Evolutionary conservation across 768 basidiomycete genomes (phyloP).

Genomic region (Lactarius sanguifluus): DNA sequence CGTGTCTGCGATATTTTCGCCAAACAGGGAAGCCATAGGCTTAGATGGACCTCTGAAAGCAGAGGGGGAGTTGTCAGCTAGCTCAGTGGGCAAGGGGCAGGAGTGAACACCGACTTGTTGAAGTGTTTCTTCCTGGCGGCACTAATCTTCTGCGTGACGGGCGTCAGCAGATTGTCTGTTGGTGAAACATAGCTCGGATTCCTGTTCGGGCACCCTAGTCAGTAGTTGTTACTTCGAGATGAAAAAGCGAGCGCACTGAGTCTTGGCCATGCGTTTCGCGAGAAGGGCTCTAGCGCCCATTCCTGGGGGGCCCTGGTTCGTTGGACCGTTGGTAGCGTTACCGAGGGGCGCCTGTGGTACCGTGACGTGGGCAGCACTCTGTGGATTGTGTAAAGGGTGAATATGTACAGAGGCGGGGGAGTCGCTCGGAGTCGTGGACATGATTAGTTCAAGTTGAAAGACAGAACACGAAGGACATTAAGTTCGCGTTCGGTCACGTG

Average conservation of each 20-base stretch:
- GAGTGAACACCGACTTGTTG: conserved; percentile 59
- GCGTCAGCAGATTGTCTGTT: conserved; percentile 93
- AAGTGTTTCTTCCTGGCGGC: conserved; percentile 95
- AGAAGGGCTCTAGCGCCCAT: conserved; percentile 91
- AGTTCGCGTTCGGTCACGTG: conserved; percentile 27
- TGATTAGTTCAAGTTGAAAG: conserved; percentile 37
- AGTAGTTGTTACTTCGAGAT: background rate
- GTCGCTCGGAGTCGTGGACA: conserved; percentile 62
- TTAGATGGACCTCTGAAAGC: conserved; percentile 50
- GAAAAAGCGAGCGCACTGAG: conserved; percentile 56
- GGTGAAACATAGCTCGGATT: conserved; percentile 90
- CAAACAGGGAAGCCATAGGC: conserved; percentile 60
- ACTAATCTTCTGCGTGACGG: conserved; percentile 87
- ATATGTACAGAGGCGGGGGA: conserved; percentile 60
- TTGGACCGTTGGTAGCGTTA: conserved; percentile 54
- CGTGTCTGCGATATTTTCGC: conserved; percentile 38
- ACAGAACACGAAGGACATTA: conserved; percentile 18
- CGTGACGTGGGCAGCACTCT: conserved; percentile 73
- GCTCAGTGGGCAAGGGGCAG: conserved; percentile 10
- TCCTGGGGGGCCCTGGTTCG: conserved; percentile 54
- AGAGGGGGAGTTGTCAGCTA: conserved; percentile 1
- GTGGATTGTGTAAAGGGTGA: conserved; percentile 84
- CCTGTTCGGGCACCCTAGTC: conserved; percentile 41
- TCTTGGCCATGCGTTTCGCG: conserved; percentile 91
- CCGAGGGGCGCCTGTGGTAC: conserved; percentile 81